Conservation (phyloP, 345 rosid genomes). For the Trapa bicornis region DNA sequence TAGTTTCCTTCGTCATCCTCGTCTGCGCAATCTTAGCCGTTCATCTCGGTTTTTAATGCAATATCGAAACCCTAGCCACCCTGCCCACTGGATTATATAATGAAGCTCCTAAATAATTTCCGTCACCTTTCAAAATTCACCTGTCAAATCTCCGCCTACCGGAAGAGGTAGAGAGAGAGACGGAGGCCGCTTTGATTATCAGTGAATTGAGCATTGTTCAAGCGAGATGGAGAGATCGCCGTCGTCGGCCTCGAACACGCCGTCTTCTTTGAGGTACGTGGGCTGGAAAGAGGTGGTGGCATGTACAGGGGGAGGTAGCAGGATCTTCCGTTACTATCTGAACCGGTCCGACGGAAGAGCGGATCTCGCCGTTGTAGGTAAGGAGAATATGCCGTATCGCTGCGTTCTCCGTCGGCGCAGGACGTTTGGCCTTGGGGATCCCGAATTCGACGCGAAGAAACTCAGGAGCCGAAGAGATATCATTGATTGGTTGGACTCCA, state of each 20-base stretch:
- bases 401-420: constrained; percentile 27
- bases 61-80: constrained; percentile 41
- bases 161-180: background rate
- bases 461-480: constrained; percentile 49
- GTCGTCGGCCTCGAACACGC: constrained; percentile 4
- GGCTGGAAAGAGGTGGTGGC: constrained; percentile 63
- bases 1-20: constrained; percentile 5
- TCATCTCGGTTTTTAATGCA: constrained; percentile 14
- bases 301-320: constrained; percentile 35
- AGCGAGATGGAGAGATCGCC: constrained; percentile 13
- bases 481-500: constrained; percentile 47
- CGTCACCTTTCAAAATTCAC: background rate
- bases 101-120: background rate
- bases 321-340: constrained; percentile 51
- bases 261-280: constrained; percentile 31
- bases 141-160: background rate
- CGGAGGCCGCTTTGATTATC: background rate
- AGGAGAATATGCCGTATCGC: constrained; percentile 43
- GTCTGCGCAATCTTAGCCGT: constrained; percentile 46
- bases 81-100: constrained; percentile 5
- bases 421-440: constrained; percentile 9
- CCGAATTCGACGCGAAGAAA: constrained; percentile 15
- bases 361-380: constrained; percentile 69
- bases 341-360: constrained; percentile 40
- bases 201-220: constrained; percentile 1